Percentiles rank a stretch among this genome's conserved stretches.
These are phyloP conservation scores for Venturia effusa DNA, from an alignment of 2,329 filamentous ascomycete genomes.

Conservation along the genomic window DNA sequence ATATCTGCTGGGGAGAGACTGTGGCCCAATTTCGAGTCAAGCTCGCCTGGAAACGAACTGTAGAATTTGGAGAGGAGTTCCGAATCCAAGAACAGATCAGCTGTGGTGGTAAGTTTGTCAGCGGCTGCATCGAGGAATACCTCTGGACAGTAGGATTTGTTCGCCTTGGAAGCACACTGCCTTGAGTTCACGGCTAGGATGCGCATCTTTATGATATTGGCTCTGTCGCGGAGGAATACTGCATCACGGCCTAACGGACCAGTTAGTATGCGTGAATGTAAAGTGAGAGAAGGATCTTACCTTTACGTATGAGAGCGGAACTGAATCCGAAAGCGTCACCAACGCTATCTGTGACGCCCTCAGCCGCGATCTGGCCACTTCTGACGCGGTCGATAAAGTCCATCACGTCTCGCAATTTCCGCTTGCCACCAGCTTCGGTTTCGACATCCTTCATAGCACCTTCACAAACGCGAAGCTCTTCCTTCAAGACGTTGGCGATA, in stretches of 20 bases:
- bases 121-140: conserved; percentile 96
- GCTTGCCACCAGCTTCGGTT: conserved; percentile 63
- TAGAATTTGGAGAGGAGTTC: conserved; percentile 96
- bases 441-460: conserved; percentile 66
- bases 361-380: conserved; percentile 72
- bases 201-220: conserved; percentile 83
- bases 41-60: conserved; percentile 89
- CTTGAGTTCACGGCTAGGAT: conserved; percentile 79
- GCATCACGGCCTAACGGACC: conserved; percentile 65
- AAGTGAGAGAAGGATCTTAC: conserved; percentile 36
- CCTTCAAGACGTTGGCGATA: conserved; percentile 68
- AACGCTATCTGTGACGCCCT: conserved; percentile 56
- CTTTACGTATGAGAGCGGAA: conserved; percentile 69
- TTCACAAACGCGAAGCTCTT: conserved; percentile 78
- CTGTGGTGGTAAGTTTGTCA: conserved; percentile 86
- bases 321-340: conserved; percentile 92
- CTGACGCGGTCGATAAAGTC: conserved; percentile 81
- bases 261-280: background rate
- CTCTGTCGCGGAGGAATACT: conserved; percentile 83
- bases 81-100: conserved; percentile 93
- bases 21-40: conserved; percentile 76
- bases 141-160: conserved; percentile 96
- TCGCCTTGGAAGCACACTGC: conserved; percentile 71
- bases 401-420: conserved; percentile 84
- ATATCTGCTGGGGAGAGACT: conserved; percentile 70